Conservation (phyloP, 23 red algal genomes). For the Gracilaria domingensis region DNA sequence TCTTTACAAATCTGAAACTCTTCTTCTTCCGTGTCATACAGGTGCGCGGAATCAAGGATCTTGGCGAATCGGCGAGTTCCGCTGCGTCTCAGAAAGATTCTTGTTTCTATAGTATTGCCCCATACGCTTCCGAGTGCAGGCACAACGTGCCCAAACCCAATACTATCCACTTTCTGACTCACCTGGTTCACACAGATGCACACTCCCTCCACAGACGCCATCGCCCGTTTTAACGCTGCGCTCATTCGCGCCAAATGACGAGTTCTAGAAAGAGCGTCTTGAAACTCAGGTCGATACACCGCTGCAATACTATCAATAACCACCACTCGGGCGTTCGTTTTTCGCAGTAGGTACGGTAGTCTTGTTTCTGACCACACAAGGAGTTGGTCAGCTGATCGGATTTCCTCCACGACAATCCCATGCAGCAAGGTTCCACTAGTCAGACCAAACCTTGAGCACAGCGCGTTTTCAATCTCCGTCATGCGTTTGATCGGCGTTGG, state of each 20-base stretch:
- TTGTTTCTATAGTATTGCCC: conserved; percentile 52
- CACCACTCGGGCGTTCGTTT: conserved; percentile 49
- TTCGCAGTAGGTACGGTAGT: conserved; percentile 69
- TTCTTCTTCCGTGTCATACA: conserved; percentile 29
- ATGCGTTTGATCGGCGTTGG: conserved; percentile 52
- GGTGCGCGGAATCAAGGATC: conserved; percentile 23
- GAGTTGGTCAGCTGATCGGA: conserved; percentile 58
- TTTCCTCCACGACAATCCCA: conserved; percentile 70
- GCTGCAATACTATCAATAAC: conserved; percentile 82
- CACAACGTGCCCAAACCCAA: conserved; percentile 26
- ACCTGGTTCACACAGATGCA: conserved; percentile 81
- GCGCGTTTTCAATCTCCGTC: conserved; percentile 49
- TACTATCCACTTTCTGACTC: conserved; percentile 28
- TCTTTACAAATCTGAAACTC: conserved; percentile 35
- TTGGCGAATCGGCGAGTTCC: conserved; percentile 36
- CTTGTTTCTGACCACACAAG: conserved; percentile 38
- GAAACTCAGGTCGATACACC: conserved; percentile 65
- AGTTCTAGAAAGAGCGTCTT: conserved; percentile 57
- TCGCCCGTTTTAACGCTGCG: conserved; percentile 37
- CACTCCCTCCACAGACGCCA: conserved; percentile 40
- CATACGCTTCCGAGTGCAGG: conserved; percentile 70
- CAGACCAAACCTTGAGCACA: conserved; percentile 8
- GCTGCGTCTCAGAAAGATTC: conserved; percentile 52
- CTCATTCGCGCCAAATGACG: conserved; percentile 36
- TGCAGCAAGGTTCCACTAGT: conserved; percentile 26